Evolutionary conservation across 768 basidiomycete genomes (phyloP).

Genomic region (Amanita thiersii): DNA sequence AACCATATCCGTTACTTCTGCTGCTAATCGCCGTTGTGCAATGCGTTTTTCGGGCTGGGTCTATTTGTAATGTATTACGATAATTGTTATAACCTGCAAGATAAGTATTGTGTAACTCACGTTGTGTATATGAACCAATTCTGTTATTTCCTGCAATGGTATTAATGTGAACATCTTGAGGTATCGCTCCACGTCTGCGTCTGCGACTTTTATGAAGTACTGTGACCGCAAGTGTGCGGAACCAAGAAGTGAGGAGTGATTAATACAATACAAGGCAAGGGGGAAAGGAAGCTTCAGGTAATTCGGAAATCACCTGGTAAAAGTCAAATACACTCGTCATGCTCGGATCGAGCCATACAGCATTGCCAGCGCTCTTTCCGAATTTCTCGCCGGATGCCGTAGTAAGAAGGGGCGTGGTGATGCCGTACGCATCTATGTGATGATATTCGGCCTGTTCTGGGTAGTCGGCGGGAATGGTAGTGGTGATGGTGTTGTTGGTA

Average conservation of each 20-base stretch:
- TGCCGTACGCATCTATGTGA: constrained; percentile 57
- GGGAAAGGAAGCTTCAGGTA: no score
- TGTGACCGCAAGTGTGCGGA: constrained; percentile 28
- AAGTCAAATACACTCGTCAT: constrained; percentile 88
- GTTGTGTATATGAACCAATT: constrained; percentile 33
- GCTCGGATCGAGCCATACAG: constrained; percentile 77
- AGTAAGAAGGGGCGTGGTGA: constrained; percentile 92
- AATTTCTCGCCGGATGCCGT: constrained; percentile 90
- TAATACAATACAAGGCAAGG: no score
- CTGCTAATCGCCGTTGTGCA: constrained; percentile 41
- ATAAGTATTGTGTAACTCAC: constrained; percentile 25
- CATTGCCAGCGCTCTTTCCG: constrained; percentile 95
- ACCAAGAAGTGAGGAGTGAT: no score
- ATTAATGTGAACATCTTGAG: constrained; percentile 81
- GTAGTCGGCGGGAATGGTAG: no score
- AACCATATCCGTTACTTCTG: constrained; percentile 47
- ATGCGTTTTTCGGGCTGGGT: constrained; percentile 32
- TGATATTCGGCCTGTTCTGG: constrained; percentile 19
- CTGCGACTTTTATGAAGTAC: constrained; percentile 85
- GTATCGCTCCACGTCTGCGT: constrained; percentile 73
- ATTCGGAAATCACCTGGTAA: constrained; percentile 95
- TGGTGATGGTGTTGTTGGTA: no score
- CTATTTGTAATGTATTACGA: constrained; percentile 14
- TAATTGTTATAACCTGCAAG: not conserved
- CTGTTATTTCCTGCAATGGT: constrained; percentile 50